These are phyloP conservation scores for Parasitella parasitica DNA, from an alignment of 371 early-diverging fungal species.

Conservation along the genomic window DNA sequence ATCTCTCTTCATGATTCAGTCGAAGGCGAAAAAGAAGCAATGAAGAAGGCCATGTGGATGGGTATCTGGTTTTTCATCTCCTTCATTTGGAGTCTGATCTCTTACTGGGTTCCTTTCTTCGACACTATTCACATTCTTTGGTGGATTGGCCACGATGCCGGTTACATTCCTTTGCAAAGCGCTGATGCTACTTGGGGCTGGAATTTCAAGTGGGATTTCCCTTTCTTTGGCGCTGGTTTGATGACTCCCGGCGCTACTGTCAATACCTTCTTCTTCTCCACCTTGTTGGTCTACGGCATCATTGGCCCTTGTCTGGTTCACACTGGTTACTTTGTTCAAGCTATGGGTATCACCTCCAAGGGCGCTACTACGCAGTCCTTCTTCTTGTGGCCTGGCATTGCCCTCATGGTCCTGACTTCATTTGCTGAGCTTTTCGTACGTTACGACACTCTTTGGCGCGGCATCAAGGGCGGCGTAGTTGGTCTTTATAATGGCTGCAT, in stretches of 20 bases:
- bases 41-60: conserved; percentile 52
- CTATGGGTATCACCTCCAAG: conserved; percentile 33
- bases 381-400: conserved; percentile 78
- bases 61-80: conserved; percentile 47
- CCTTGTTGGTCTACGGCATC: conserved; percentile 58
- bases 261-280: conserved; percentile 56
- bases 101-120: conserved; percentile 63
- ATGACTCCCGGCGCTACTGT: conserved; percentile 64
- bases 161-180: conserved; percentile 43
- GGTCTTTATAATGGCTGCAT: conserved; percentile 8
- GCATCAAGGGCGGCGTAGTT: conserved; percentile 46
- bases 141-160: conserved; percentile 56
- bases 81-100: conserved; percentile 49
- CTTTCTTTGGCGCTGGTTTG: conserved; percentile 74
- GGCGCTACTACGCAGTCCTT: conserved; percentile 51
- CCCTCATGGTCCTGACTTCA: conserved; percentile 67
- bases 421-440: conserved; percentile 63
- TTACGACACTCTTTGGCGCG: conserved; percentile 60
- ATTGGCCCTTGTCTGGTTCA: conserved; percentile 44
- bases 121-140: conserved; percentile 56
- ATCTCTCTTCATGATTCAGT: conserved; percentile 56
- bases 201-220: conserved; percentile 52
- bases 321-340: conserved; percentile 37
- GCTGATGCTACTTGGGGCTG: conserved; percentile 64
- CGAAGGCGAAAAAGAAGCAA: conserved; percentile 43